phyloP scores from a whole-genome alignment of 371 early-diverging fungal genomes.

The Apophysomyces sp. region DNA sequence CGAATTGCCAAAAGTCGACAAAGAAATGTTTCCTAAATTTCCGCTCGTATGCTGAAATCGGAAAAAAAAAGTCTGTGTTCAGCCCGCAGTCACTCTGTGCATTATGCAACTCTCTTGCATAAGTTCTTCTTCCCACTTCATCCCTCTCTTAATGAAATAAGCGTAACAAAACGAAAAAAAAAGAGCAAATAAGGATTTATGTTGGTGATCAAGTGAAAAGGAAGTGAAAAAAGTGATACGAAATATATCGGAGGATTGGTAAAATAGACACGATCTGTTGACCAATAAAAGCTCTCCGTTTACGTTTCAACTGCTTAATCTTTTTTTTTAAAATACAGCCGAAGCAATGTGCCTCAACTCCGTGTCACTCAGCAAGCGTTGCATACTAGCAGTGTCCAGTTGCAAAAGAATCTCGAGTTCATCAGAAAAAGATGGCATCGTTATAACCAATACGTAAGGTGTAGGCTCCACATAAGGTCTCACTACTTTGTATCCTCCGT shows the following conservation, averaged over 20 bases:
- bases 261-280: too few species aligned
- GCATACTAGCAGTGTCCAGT: conserved; percentile 7
- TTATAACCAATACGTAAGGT: conserved; percentile 8
- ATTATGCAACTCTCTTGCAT: too few species aligned
- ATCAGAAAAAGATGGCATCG: conserved; percentile 4
- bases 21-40: neutral
- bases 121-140: too few species aligned
- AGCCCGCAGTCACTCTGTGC: neutral
- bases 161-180: too few species aligned
- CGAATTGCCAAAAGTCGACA: conserved; percentile 3
- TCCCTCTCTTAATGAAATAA: too few species aligned
- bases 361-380: conserved; percentile 9
- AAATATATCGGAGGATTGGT: too few species aligned
- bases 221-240: too few species aligned
- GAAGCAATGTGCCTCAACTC: conserved; percentile 8
- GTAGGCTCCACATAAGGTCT: conserved; percentile 17
- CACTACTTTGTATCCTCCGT: conserved; percentile 2
- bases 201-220: too few species aligned
- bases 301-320: neutral
- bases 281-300: neutral
- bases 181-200: too few species aligned
- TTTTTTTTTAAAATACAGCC: neutral
- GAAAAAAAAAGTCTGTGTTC: neutral
- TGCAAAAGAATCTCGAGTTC: conserved; percentile 10
- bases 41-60: too few species aligned